These are phyloP conservation scores for Mesotaenium endlicherianum DNA, from an alignment of 139 green algal genomes.

Conservation along the genomic window DNA sequence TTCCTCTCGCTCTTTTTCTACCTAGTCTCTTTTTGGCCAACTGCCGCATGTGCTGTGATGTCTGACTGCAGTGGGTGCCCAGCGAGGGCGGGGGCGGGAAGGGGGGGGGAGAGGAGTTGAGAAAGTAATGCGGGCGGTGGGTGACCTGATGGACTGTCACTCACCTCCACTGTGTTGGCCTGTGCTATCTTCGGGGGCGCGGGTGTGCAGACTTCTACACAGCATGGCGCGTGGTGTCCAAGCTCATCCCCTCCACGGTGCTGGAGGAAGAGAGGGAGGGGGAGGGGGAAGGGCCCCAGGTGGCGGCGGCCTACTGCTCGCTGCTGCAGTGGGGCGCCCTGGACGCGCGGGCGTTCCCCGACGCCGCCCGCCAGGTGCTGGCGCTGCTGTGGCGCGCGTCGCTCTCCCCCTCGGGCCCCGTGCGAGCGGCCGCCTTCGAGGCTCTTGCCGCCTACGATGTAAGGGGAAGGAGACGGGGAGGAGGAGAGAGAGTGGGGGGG, in stretches of 20 bases:
- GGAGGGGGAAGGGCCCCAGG: too few species aligned
- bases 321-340: not conserved
- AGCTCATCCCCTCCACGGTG: not conserved
- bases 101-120: too few species aligned
- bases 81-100: too few species aligned
- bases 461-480: too few species aligned
- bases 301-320: not conserved
- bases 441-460: conserved; percentile 1
- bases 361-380: not conserved
- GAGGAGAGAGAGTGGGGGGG: too few species aligned
- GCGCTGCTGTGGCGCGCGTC: not conserved
- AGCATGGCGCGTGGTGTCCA: conserved; percentile 5
- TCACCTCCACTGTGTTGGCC: not conserved
- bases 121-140: too few species aligned
- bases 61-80: too few species aligned
- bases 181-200: not conserved
- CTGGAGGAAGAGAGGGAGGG: too few species aligned
- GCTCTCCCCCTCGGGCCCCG: not conserved
- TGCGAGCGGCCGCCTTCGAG: not conserved
- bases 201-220: conserved; percentile 22
- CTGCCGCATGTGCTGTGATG: not conserved
- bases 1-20: not conserved
- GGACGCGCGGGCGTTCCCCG: not conserved
- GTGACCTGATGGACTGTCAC: too few species aligned
- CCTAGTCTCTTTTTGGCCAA: not conserved